Percentiles rank a stretch among this genome's conserved stretches.
These are phyloP conservation scores for Penicillium mononematosum DNA, from an alignment of 495 filamentous ascomycete species.

Conservation along the genomic window DNA sequence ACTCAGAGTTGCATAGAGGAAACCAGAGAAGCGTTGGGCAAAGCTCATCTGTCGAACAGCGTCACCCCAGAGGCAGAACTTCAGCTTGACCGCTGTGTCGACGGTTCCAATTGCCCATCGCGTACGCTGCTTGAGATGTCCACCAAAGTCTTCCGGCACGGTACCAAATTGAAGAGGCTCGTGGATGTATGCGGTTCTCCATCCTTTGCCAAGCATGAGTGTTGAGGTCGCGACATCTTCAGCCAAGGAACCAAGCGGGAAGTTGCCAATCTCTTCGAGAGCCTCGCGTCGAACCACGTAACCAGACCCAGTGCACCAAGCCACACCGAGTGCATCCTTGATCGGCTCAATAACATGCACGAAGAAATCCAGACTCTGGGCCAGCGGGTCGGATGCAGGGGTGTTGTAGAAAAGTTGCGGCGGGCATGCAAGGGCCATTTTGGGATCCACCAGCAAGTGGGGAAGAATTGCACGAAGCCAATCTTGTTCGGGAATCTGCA, in stretches of 20 bases:
- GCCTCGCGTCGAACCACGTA: conserved; percentile 49
- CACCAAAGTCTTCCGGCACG: conserved; percentile 47
- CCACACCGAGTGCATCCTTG: conserved; percentile 48
- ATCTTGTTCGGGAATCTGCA: conserved; percentile 49
- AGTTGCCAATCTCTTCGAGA: conserved; percentile 51
- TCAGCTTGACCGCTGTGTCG: conserved; percentile 44
- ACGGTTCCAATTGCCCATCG: conserved; percentile 50
- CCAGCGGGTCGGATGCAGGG: conserved; percentile 49
- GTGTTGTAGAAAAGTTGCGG: conserved; percentile 57
- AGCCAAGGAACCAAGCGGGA: conserved; percentile 48
- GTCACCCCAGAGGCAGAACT: conserved; percentile 45
- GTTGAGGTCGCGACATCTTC: conserved; percentile 52
- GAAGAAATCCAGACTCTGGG: conserved; percentile 48
- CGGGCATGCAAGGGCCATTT: conserved; percentile 51
- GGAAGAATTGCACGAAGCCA: conserved; percentile 52
- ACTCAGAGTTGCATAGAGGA: conserved; percentile 45
- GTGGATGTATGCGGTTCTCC: conserved; percentile 50
- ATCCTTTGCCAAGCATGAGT: conserved; percentile 49
- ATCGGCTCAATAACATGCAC: conserved; percentile 51
- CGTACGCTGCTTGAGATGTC: conserved; percentile 53
- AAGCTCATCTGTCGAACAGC: conserved; percentile 34
- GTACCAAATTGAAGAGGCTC: conserved; percentile 53
- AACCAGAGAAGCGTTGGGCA: conserved; percentile 41
- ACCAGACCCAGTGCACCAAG: conserved; percentile 56
- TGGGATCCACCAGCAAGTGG: conserved; percentile 47